Conservation (phyloP, 129 eudicot species). For the Lactuca sativa region DNA sequence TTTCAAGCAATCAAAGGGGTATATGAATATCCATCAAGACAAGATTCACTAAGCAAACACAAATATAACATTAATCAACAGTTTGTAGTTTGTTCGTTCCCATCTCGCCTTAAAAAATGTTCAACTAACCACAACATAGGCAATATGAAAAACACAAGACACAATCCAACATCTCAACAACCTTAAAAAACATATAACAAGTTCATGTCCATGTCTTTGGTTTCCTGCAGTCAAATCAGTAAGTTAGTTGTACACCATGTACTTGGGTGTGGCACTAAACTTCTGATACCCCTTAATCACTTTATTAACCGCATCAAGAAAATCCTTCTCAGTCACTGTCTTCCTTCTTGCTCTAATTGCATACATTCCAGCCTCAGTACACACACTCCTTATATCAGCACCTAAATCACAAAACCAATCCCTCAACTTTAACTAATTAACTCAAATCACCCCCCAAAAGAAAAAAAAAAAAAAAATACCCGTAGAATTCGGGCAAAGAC, state of each 20-base stretch:
- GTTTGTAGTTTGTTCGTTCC: too few relatives aligned
- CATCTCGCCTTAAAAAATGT: too few relatives aligned
- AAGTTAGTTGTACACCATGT: conserved; percentile 73
- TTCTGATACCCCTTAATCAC: conserved; percentile 96
- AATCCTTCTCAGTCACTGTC: conserved; percentile 89
- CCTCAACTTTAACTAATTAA: too few relatives aligned
- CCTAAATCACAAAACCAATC: conserved; percentile 38
- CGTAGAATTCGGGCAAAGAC: conserved; percentile 97
- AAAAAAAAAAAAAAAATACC: conserved; percentile 38
- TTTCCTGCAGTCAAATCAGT: conserved; percentile 15
- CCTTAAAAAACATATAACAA: too few relatives aligned
- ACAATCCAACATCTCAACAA: too few relatives aligned
- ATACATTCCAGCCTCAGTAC: conserved; percentile 98
- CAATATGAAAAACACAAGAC: too few relatives aligned
- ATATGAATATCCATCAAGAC: too few relatives aligned
- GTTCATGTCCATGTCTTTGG: too few relatives aligned
- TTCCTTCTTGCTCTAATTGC: conserved; percentile 92
- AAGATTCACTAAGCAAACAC: too few relatives aligned
- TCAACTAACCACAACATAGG: too few relatives aligned
- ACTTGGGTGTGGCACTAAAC: conserved; percentile 96
- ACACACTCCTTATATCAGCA: conserved; percentile 92
- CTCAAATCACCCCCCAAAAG: not conserved
- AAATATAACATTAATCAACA: too few relatives aligned
- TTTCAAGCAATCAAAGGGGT: too few relatives aligned
- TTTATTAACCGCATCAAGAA: conserved; percentile 94